These are phyloP conservation scores for Pythium biforme DNA, from an alignment of 352 stramenopile species.

Conservation along the genomic window DNA sequence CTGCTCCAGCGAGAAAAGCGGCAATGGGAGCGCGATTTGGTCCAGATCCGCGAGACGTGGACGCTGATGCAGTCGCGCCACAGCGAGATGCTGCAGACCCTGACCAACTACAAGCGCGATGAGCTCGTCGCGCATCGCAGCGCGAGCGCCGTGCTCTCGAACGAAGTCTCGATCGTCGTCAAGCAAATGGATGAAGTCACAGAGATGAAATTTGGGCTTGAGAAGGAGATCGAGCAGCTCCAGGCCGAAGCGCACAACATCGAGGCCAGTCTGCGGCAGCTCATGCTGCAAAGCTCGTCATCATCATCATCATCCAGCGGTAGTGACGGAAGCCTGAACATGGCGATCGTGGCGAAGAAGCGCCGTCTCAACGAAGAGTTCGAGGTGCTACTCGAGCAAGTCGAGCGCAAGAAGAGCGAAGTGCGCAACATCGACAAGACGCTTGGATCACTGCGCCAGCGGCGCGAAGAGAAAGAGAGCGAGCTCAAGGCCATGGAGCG, in stretches of 20 bases:
- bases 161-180: constrained; percentile 67
- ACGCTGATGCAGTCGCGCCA: constrained; percentile 39
- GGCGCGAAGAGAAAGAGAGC: constrained; percentile 67
- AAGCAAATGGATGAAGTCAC: constrained; percentile 79
- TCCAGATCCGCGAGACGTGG: constrained; percentile 36
- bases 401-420: constrained; percentile 70
- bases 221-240: constrained; percentile 57
- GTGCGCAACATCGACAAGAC: constrained; percentile 64
- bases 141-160: constrained; percentile 65
- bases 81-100: constrained; percentile 59
- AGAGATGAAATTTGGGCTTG: constrained; percentile 52
- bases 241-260: constrained; percentile 57
- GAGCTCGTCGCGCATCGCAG: constrained; percentile 75
- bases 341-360: constrained; percentile 72
- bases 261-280: constrained; percentile 52
- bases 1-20: constrained; percentile 35
- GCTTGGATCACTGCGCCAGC: constrained; percentile 44
- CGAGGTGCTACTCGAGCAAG: constrained; percentile 64
- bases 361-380: constrained; percentile 82
- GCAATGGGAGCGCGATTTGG: constrained; percentile 32
- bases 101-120: constrained; percentile 83
- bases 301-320: constrained; percentile 11
- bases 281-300: constrained; percentile 49
- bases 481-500: constrained; percentile 78
- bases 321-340: constrained; percentile 41